Evolutionary conservation across 495 filamentous ascomycete species (phyloP).

Genomic region (Endocarpon pusillum): DNA sequence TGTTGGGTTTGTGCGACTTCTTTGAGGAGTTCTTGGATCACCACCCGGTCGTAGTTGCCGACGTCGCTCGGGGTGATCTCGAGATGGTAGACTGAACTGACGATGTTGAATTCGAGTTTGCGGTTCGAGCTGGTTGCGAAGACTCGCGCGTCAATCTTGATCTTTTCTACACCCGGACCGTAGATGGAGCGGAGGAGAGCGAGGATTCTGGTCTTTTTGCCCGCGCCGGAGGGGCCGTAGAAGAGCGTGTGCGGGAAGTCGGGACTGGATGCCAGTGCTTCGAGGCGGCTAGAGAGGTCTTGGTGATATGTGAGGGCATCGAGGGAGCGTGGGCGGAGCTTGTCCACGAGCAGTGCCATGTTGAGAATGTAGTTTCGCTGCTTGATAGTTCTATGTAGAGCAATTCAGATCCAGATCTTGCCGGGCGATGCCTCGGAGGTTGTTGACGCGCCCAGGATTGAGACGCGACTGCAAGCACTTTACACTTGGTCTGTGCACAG

Average conservation of each 20-base stretch:
- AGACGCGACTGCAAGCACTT: no score
- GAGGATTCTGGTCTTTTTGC: constrained; percentile 93
- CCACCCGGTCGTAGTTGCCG: constrained; percentile 89
- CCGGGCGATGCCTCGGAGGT: no score
- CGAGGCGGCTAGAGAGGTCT: constrained; percentile 73
- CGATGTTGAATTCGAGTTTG: constrained; percentile 97
- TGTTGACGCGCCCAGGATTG: no score
- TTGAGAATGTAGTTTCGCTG: no score
- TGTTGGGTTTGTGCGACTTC: constrained; percentile 98
- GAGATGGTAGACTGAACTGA: constrained; percentile 86
- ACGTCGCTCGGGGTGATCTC: constrained; percentile 97
- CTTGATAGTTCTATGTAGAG: no score
- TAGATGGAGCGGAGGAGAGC: constrained; percentile 85
- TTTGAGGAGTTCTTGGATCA: constrained; percentile 88
- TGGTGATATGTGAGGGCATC: constrained; percentile 77
- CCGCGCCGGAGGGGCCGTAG: constrained; percentile 89
- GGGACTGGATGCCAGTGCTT: constrained; percentile 62
- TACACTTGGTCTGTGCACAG: no score
- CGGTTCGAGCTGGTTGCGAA: constrained; percentile 92
- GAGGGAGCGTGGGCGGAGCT: constrained; percentile 76
- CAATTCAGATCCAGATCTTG: no score
- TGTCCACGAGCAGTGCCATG: constrained; percentile 83
- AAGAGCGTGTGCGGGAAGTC: constrained; percentile 96
- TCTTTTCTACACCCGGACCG: constrained; percentile 85
- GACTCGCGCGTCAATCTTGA: constrained; percentile 88